Percentiles rank a stretch among this genome's conserved stretches.
Evolutionary conservation across 192 early-diverging fungal genomes (phyloP).

Genomic region (Linnemannia hyalina): DNA sequence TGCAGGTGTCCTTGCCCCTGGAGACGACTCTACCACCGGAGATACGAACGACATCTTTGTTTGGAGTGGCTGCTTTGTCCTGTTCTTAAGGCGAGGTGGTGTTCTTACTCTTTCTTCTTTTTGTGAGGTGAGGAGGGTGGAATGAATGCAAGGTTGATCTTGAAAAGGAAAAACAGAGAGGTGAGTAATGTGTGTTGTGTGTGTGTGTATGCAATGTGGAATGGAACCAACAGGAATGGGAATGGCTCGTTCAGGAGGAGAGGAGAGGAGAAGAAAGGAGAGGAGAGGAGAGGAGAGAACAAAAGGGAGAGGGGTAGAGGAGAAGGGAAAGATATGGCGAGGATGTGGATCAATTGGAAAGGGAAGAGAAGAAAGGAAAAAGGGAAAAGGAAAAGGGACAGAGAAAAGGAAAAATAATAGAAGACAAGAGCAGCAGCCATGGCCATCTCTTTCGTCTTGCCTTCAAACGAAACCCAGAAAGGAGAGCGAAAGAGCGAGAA

Average conservation of each 20-base stretch:
- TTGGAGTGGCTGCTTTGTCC: not conserved
- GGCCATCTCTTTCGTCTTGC: not conserved
- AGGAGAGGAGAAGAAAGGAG: not conserved
- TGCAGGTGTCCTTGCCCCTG: not conserved
- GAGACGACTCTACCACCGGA: not conserved
- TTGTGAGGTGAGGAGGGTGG: not conserved
- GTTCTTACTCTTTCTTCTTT: not conserved
- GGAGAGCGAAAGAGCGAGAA: not conserved
- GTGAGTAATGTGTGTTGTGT: not conserved
- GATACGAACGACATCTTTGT: not conserved
- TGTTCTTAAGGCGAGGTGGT: not conserved
- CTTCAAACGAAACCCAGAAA: not conserved
- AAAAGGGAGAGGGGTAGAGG: not conserved
- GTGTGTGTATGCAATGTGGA: not conserved
- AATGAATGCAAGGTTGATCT: slow-evolving; percentile 2
- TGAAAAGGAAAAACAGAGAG: not conserved
- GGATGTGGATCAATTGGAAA: not conserved
- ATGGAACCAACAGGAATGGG: not conserved
- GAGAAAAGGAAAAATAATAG: not conserved
- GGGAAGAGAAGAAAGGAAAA: not conserved
- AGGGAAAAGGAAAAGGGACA: not conserved
- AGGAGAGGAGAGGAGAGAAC: slow-evolving; percentile 3
- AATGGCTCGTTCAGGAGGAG: not conserved
- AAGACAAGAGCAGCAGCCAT: not conserved
- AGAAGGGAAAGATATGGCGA: not conserved